Evolutionary conservation across 2,329 filamentous ascomycete genomes (phyloP).

Genomic region (Colletotrichum abscissum): DNA sequence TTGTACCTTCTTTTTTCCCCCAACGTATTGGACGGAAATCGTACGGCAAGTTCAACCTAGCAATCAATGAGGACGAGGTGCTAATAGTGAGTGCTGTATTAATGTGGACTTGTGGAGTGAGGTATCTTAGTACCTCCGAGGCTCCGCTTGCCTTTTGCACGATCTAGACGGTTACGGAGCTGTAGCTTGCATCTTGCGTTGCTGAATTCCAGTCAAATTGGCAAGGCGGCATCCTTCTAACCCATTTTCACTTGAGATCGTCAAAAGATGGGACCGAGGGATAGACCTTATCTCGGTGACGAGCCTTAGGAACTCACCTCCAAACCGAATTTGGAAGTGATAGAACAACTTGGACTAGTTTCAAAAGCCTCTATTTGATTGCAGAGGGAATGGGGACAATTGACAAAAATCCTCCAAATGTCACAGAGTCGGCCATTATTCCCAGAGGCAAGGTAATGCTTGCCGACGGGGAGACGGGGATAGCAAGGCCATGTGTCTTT

Average conservation of each 20-base stretch:
- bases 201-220: not conserved
- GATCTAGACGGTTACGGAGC: not conserved
- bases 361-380: conserved; percentile 26
- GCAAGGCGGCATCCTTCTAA: not conserved
- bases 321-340: not conserved
- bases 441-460: not conserved
- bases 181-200: conserved; percentile 5
- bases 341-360: conserved; percentile 17
- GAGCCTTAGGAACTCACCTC: not conserved
- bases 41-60: not conserved
- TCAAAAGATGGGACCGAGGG: not conserved
- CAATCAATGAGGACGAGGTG: not conserved
- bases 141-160: not conserved
- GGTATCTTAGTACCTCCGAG: not conserved
- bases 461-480: not conserved
- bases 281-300: conserved; percentile 19
- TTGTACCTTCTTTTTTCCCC: not conserved
- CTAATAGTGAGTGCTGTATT: not conserved
- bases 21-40: not conserved
- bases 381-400: conserved; percentile 7
- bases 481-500: not conserved
- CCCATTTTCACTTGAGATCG: not conserved
- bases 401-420: conserved; percentile 16
- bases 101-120: not conserved
- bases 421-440: not conserved